These are phyloP conservation scores for Phytophthora pseudosyringae DNA, from an alignment of 352 stramenopile genomes.

Conservation along the genomic window DNA sequence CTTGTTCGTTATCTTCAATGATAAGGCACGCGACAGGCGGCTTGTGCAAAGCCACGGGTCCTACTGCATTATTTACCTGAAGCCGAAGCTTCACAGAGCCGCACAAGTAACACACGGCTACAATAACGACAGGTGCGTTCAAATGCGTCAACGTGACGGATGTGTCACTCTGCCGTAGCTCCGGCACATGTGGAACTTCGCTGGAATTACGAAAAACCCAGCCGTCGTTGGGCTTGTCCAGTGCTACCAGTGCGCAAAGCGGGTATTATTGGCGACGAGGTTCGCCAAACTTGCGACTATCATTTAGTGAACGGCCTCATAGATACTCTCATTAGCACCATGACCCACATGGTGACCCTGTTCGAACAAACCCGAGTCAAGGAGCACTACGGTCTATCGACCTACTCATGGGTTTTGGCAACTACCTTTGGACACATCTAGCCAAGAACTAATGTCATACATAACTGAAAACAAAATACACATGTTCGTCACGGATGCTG, in stretches of 20 bases:
- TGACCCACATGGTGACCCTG: not conserved
- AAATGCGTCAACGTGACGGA: not conserved
- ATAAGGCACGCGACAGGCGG: not conserved
- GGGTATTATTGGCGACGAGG: not conserved
- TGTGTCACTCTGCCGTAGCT: not conserved
- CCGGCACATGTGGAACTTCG: not conserved
- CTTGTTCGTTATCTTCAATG: not conserved
- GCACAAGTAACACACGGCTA: not conserved
- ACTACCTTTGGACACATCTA: not conserved
- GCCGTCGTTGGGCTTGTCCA: not conserved
- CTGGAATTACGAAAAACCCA: not conserved
- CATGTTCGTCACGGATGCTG: conserved; percentile 1
- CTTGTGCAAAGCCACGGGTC: not conserved
- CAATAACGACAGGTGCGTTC: not conserved
- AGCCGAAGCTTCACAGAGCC: not conserved
- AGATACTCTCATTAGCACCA: not conserved
- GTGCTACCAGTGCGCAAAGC: not conserved
- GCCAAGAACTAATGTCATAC: not conserved
- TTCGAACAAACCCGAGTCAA: not conserved
- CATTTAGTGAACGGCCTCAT: not conserved
- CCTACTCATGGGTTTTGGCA: not conserved
- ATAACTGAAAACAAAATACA: not conserved
- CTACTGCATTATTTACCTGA: not conserved
- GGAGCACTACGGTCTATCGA: not conserved
- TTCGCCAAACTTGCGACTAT: not conserved